Percentiles rank a stretch among this genome's conserved stretches.
Evolutionary conservation across 2,329 filamentous ascomycete genomes (phyloP).

Genomic region (Tolypocladium endophyticum): DNA sequence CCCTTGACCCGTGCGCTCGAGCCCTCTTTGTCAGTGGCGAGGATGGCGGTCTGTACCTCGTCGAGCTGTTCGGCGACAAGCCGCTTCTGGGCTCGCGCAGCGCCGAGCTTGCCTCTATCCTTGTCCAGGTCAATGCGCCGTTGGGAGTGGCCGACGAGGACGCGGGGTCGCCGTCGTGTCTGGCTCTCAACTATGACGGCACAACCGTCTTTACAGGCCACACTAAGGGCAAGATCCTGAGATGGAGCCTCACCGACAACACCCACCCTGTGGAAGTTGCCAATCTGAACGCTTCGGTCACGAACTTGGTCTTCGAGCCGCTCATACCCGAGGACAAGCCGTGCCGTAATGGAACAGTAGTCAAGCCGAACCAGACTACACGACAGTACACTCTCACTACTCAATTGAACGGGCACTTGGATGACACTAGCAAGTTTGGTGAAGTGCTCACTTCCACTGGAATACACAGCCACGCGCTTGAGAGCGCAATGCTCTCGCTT

Average conservation of each 20-base stretch:
- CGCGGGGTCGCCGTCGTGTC: slow-evolving; percentile 52
- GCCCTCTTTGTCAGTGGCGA: slow-evolving; percentile 74
- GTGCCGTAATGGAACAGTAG: slow-evolving; percentile 48
- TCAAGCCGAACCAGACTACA: slow-evolving; percentile 69
- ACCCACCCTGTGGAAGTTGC: slow-evolving; percentile 56
- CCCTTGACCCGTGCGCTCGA: slow-evolving; percentile 73
- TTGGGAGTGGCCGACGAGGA: slow-evolving; percentile 51
- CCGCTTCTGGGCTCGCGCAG: slow-evolving; percentile 43
- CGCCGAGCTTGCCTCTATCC: slow-evolving; percentile 44
- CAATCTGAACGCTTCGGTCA: slow-evolving; percentile 71
- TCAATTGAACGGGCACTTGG: slow-evolving; percentile 42
- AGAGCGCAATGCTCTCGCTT: slow-evolving; percentile 39
- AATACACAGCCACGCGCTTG: slow-evolving; percentile 34
- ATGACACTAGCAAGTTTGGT: slow-evolving; percentile 30
- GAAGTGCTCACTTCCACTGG: slow-evolving; percentile 35
- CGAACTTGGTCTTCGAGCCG: slow-evolving; percentile 66
- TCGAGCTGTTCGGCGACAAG: slow-evolving; percentile 58
- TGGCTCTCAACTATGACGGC: slow-evolving; percentile 73
- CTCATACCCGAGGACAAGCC: slow-evolving; percentile 34
- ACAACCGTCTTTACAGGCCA: slow-evolving; percentile 74
- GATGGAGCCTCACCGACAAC: slow-evolving; percentile 69
- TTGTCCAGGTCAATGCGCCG: slow-evolving; percentile 42
- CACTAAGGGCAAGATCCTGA: slow-evolving; percentile 62
- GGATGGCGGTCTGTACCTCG: slow-evolving; percentile 67
- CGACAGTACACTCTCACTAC: slow-evolving; percentile 55